These are phyloP conservation scores for Puccinia triticina DNA, from an alignment of 1,284 basidiomycete genomes.

Conservation along the genomic window DNA sequence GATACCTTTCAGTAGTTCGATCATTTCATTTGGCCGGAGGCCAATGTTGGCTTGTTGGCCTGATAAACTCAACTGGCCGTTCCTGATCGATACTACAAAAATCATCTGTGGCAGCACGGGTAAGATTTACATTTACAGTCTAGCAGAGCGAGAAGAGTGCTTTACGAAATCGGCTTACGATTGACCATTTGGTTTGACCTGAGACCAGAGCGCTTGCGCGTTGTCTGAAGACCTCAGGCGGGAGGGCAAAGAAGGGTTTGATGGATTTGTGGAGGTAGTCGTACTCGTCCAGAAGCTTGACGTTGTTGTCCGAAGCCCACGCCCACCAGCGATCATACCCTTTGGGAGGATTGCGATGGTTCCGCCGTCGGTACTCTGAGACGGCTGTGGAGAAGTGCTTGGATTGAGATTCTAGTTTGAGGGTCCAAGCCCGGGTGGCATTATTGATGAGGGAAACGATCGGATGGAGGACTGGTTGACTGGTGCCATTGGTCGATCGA, in stretches of 20 bases:
- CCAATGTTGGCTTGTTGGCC: conserved; percentile 8
- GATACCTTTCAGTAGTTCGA: conserved; percentile 25
- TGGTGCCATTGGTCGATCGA: background rate
- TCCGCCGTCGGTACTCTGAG: conserved; percentile 25
- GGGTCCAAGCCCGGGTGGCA: conserved; percentile 28
- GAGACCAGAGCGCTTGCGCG: conserved; percentile 12
- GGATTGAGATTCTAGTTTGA: conserved; percentile 42
- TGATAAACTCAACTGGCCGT: conserved; percentile 35
- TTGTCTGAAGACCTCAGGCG: conserved; percentile 30
- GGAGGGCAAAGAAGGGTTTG: conserved; percentile 48
- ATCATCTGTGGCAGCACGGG: background rate
- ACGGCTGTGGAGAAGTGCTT: conserved; percentile 15
- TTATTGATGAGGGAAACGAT: conserved; percentile 40
- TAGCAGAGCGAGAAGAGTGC: background rate
- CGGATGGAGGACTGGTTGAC: conserved; percentile 30
- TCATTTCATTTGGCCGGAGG: conserved; percentile 19
- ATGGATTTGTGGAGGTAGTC: conserved; percentile 36
- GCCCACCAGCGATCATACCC: conserved; percentile 42
- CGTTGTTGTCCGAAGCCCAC: conserved; percentile 40
- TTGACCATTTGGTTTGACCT: conserved; percentile 41
- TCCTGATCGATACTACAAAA: conserved; percentile 43
- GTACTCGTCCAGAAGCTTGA: conserved; percentile 47
- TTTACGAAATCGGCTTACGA: background rate
- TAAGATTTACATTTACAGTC: no score
- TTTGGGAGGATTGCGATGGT: conserved; percentile 41